Evolutionary conservation across 352 stramenopile genomes (phyloP), one percentile per base, ranked within the genome.

Genomic region (Phytopythium chamaehyphon): DNA sequence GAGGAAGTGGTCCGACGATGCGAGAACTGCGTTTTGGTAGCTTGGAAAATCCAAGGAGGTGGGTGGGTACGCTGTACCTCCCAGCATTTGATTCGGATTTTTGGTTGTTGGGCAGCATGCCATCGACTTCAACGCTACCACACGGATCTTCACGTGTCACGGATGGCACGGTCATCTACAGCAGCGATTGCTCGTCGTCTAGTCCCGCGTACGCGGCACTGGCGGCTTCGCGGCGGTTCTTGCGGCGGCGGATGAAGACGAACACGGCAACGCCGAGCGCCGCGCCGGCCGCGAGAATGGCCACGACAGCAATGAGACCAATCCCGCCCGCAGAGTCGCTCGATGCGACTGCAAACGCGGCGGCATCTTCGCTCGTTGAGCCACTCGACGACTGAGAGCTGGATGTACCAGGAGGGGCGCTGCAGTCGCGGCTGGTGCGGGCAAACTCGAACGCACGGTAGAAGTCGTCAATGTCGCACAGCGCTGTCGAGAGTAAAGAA

Each of bases 381-480:
- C 14, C 6, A 31, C 3, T 11, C 12, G 33, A 40, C 6, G 28
- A 28, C n/a, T 24, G 19, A 5, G 45, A 28, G 26, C 2, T 40
- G 33, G 6, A 31, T 12, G n/a, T 7, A 2, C 1, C 4, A 21
- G 28, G 12, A 19, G 75, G 73, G 4, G 65, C 33, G n/a, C 62
- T 62, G 56, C 79, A 88, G 36, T 83, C 51, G 55, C 76, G 73
- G 10, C 45, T 57, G 8, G 63, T 77, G 54, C 75, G 76, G 26
- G 55, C 76, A 40, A 88, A 90, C 44, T 74, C 66, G 45, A 88
- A 66, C 4, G 68, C 75, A 39, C 75, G 50, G 18, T 69, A 51
- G 47, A 87, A 85, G 28, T 80, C 66, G 5, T 76, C 61, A 9
- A 89, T 83, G 47, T 75, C 58, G 51, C 77, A 91, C 12, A 91